A percentile compares a stretch with the other conserved stretches of the same genome.
These are phyloP conservation scores for Penicillium sp. DNA, from an alignment of 2,329 filamentous ascomycete genomes.

Conservation along the genomic window DNA sequence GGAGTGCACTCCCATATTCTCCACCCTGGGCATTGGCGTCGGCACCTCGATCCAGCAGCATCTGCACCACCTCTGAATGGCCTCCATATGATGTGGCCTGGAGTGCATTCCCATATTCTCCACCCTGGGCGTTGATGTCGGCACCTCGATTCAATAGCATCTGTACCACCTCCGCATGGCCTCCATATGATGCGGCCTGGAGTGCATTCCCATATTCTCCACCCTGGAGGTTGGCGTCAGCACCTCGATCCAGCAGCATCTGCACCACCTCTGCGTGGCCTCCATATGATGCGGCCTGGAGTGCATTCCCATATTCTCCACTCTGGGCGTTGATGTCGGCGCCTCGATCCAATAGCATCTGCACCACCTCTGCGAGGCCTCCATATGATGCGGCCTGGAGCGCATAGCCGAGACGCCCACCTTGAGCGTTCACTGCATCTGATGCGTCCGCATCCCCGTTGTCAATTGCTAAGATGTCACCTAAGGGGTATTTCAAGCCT, in stretches of 20 bases:
- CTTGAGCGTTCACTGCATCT: not conserved
- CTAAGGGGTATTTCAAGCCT: no score
- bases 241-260: not conserved
- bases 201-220: constrained; percentile 6
- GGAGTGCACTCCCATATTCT: not conserved
- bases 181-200: not conserved
- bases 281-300: not conserved
- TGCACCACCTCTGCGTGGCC: not conserved
- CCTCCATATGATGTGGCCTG: constrained; percentile 3
- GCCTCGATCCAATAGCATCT: not conserved
- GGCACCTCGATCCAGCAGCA: constrained; percentile 3
- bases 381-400: not conserved
- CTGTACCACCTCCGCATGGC: not conserved
- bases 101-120: not conserved
- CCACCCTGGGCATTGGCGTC: no score
- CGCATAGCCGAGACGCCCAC: not conserved
- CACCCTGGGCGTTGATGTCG: no score
- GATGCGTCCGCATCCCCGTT: not conserved
- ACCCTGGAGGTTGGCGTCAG: no score
- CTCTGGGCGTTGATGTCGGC: no score
- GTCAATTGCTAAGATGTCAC: not conserved
- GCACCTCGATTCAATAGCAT: constrained; percentile 5
- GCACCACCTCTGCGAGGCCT: not conserved
- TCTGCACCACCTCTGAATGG: not conserved
- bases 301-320: no score